phyloP scores from a whole-genome alignment of 176 grass and related monocot genomes.

The Cenchrus americanus region DNA sequence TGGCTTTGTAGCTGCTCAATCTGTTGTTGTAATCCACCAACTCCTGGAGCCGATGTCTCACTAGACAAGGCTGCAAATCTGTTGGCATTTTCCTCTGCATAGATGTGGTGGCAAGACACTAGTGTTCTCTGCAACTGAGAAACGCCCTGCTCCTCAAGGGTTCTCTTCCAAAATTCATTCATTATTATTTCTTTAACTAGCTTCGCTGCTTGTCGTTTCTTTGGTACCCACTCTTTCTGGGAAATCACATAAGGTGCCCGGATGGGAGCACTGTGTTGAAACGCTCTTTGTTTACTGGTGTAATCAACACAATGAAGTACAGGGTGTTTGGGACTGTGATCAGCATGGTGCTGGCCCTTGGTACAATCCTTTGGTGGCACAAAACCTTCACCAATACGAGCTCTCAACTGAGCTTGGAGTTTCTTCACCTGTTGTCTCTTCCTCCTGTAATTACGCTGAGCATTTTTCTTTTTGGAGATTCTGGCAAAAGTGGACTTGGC shows the following conservation, averaged over 20 bases:
- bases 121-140: too few species aligned
- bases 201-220: background rate
- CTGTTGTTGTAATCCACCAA: background rate
- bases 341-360: background rate
- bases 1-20: background rate
- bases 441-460: background rate
- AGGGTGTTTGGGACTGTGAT: background rate
- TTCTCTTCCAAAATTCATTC: slow-evolving; percentile 6
- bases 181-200: background rate
- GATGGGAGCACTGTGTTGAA: background rate
- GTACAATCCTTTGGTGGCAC: too few species aligned
- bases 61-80: background rate
- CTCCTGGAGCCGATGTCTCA: background rate
- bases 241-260: background rate
- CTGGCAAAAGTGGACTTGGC: background rate
- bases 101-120: too few species aligned
- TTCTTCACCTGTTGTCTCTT: background rate
- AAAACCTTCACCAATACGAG: background rate
- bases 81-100: background rate
- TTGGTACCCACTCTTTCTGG: background rate
- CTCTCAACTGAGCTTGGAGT: background rate
- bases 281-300: accelerated
- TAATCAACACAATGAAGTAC: too few species aligned
- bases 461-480: too few species aligned
- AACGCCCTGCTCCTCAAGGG: too few species aligned